Percentiles rank a stretch among this genome's conserved stretches.
Conservation (phyloP, 306 rosid species). For the Purshia tridentata region DNA sequence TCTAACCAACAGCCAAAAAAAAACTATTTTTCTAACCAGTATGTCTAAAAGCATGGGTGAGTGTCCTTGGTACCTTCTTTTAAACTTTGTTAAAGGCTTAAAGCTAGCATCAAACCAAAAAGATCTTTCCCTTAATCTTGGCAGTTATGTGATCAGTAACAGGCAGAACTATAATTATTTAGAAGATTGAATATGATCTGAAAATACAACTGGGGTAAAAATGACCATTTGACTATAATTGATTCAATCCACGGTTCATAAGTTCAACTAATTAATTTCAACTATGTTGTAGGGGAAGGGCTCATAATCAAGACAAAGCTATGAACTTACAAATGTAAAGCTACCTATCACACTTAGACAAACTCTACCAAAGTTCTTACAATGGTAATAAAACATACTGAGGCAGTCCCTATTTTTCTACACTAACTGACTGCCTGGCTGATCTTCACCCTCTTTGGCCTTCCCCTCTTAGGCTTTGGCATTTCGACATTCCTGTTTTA, state of each 20-base stretch:
- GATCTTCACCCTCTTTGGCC: conserved; percentile 6
- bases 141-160: too few relatives aligned
- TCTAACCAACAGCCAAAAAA: too few relatives aligned
- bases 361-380: conserved; percentile 6
- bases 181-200: too few relatives aligned
- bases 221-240: too few relatives aligned
- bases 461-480: conserved; percentile 15
- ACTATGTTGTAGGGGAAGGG: too few relatives aligned
- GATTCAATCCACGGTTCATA: too few relatives aligned
- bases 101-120: too few relatives aligned
- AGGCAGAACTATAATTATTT: too few relatives aligned
- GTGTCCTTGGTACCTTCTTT: neutral
- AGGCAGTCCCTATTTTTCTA: neutral
- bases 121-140: too few relatives aligned
- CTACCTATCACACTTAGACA: neutral
- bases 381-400: neutral
- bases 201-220: too few relatives aligned
- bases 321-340: neutral
- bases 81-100: neutral
- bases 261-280: too few relatives aligned
- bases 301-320: neutral
- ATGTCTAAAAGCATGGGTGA: neutral
- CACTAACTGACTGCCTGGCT: conserved; percentile 2
- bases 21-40: neutral
- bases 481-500: neutral